Base-by-base conservation (phyloP, 192 early-diverging fungal genomes). In the Coemansia sp. region DNA sequence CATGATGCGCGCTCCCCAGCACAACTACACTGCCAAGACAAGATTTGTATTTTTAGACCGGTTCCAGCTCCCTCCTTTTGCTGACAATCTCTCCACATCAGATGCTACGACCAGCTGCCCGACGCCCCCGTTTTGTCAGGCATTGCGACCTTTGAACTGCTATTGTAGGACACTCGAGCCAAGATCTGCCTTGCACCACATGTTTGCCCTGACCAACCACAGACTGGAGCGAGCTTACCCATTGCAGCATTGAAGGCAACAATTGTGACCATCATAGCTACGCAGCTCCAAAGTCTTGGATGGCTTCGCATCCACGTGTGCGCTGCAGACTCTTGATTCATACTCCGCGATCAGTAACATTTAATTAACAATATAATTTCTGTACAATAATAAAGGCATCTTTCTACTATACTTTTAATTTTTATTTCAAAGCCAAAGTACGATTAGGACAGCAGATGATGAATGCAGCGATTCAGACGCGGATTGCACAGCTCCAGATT, bases 401-500 rank as follows among this genome's bases (percentile, higher is more conserved):
- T 32, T 32, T 32, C 32, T 32, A 32, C 32, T 32, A 32, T 32
- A 32, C 32, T 32, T 32, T 32, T 21, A 7, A 32, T 32, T 32
- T 32, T 43, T 43, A 9, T n/a, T 15, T 43, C 11, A 43, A 43
- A 43, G 14, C 15, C 4, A 43, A 43, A 43, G 4, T n/a, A 9
- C 15, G 15, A 43, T 43, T n/a, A 11, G 15, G 41, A 43, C 3
- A 43, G 41, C 67, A 62, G 69, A 81, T 81, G 78, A 81, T 81
- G 78, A 75, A 81, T 59, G 68, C 72, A 25, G 68, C 72, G 62
- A 71, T 81, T 51, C 70, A 82, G 37, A 73, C 79, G 9, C 75
- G 72, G 51, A 47, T 82, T 65, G 79, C 79, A 51, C 69, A 62
- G 66, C 70, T 82, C 37, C 79, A 82, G 69, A 76, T 82, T 45